Conservation (phyloP, 2,329 filamentous ascomycete species). For the Colletotrichum filicis region DNA sequence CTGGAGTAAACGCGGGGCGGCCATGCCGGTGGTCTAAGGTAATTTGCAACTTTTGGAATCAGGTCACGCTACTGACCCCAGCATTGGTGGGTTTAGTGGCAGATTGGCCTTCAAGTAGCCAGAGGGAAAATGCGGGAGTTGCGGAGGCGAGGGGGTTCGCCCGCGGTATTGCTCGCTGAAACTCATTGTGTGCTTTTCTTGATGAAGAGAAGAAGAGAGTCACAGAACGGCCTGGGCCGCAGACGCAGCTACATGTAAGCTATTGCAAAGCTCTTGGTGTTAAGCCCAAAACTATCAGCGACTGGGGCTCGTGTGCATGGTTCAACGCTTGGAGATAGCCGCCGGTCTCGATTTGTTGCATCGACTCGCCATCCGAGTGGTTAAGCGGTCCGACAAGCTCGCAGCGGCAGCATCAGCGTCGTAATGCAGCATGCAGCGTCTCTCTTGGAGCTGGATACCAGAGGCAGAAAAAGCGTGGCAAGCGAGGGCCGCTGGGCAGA, state of each 20-base stretch:
- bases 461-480: not conserved
- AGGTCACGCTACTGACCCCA: constrained; percentile 11
- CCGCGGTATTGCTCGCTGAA: constrained; percentile 32
- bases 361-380: not conserved
- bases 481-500: not conserved
- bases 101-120: constrained; percentile 6
- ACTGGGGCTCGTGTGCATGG: not conserved
- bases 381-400: not conserved
- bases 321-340: not conserved
- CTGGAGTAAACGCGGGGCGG: constrained; percentile 28
- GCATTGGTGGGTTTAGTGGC: constrained; percentile 8
- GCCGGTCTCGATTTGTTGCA: not conserved
- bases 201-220: not conserved
- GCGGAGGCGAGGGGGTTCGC: constrained; percentile 29
- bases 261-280: not conserved
- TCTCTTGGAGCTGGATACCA: not conserved
- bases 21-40: not conserved
- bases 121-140: constrained; percentile 23
- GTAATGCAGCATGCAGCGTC: not conserved
- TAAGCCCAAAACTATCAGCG: not conserved
- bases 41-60: not conserved
- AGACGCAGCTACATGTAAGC: not conserved
- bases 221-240: not conserved
- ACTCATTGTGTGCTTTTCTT: not conserved
- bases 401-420: not conserved